These are phyloP conservation scores for Trichosanthes cucumerina DNA, from an alignment of 306 rosid genomes.

Conservation along the genomic window DNA sequence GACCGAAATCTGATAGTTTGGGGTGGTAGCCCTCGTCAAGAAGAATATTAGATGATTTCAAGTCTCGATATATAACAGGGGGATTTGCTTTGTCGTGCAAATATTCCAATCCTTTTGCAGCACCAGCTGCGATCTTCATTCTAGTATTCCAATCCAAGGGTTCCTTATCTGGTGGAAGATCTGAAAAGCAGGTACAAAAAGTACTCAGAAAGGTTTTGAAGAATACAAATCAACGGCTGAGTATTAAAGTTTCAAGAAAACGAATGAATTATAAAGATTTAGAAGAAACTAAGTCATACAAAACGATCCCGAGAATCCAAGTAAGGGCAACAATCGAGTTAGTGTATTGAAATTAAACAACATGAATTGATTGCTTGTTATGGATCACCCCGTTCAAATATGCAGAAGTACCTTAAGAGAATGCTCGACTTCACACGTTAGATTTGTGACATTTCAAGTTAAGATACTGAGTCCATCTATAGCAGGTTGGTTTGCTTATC, in stretches of 20 bases:
- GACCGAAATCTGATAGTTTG: conserved; percentile 76
- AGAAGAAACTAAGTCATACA: neutral
- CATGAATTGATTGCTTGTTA: neutral
- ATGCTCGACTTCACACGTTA: neutral
- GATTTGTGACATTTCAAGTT: neutral
- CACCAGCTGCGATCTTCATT: conserved; percentile 78
- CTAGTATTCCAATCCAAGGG: conserved; percentile 86
- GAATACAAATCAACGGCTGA: neutral
- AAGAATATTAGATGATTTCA: conserved; percentile 72
- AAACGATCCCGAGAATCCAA: neutral
- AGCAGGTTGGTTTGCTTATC: neutral
- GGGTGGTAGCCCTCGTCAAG: conserved; percentile 62
- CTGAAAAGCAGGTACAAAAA: conserved; percentile 29
- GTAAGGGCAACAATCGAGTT: neutral
- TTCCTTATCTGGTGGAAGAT: conserved; percentile 45
- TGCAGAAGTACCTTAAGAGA: neutral
- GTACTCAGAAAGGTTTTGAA: neutral
- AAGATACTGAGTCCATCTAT: neutral
- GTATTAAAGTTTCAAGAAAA: neutral
- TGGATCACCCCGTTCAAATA: neutral
- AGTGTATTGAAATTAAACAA: neutral
- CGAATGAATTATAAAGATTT: neutral
- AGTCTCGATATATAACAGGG: conserved; percentile 70
- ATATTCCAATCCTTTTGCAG: conserved; percentile 82
- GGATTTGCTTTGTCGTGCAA: conserved; percentile 61